Evolutionary conservation across 2,329 filamentous ascomycete species (phyloP).

Genomic region (Xylaria polymorpha): DNA sequence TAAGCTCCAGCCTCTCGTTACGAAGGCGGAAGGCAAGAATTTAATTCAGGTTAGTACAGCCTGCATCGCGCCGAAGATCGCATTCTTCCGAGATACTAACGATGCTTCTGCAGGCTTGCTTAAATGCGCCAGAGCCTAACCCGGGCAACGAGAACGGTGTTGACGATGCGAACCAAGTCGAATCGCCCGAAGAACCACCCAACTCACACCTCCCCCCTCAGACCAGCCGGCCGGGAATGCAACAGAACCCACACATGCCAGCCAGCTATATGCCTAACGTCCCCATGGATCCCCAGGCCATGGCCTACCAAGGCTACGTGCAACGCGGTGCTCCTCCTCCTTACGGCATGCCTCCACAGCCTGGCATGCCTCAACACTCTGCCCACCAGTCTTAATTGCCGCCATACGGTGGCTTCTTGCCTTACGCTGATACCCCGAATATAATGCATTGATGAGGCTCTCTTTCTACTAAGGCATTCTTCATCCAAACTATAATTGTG

Average conservation of each 20-base stretch:
- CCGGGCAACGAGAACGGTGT: conserved; percentile 84
- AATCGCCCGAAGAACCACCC: conserved; percentile 90
- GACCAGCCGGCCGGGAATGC: conserved; percentile 72
- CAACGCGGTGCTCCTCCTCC: conserved; percentile 74
- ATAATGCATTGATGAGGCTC: conserved; percentile 63
- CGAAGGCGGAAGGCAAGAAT: conserved; percentile 99
- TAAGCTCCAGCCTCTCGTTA: conserved; percentile 97
- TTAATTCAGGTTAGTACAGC: conserved; percentile 83
- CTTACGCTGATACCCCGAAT: conserved; percentile 66
- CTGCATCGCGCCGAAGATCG: conserved; percentile 15
- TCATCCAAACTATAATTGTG: conserved; percentile 53
- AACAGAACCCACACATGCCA: conserved; percentile 71
- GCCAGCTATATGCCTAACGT: conserved; percentile 72
- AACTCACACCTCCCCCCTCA: conserved; percentile 80
- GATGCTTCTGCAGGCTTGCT: conserved; percentile 75
- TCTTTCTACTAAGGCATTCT: conserved; percentile 51
- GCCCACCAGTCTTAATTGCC: conserved; percentile 77
- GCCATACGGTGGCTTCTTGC: conserved; percentile 49
- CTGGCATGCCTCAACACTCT: conserved; percentile 83
- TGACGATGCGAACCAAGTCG: conserved; percentile 79
- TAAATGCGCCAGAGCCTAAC: conserved; percentile 93
- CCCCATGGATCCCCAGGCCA: conserved; percentile 78
- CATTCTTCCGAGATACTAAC: conserved; percentile 49
- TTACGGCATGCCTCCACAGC: conserved; percentile 82
- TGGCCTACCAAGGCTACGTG: conserved; percentile 87